A percentile compares a stretch with the other conserved stretches of the same genome.
Conservation (phyloP, 257 asterid genomes). For the Jaltomata sinuosa region DNA sequence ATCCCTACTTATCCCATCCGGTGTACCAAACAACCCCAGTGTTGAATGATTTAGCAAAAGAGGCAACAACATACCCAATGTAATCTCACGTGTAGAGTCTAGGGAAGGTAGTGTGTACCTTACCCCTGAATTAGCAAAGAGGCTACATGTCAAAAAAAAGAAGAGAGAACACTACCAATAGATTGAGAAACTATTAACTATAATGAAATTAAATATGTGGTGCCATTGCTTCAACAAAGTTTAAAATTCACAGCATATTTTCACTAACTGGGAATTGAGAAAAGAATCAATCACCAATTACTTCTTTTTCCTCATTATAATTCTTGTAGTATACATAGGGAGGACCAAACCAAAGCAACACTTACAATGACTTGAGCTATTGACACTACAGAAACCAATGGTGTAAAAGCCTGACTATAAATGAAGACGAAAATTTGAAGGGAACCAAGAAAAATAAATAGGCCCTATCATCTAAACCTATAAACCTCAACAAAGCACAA, state of each 20-base stretch:
- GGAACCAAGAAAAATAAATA: background rate
- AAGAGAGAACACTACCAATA: background rate
- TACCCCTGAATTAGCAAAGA: no score
- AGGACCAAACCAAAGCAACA: conserved; percentile 18
- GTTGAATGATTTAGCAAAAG: background rate
- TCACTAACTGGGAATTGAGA: background rate
- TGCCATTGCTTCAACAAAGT: background rate
- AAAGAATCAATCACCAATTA: background rate
- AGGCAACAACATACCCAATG: no score
- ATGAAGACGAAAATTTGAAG: background rate
- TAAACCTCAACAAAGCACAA: conserved; percentile 29
- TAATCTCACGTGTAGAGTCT: no score
- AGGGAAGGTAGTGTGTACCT: no score
- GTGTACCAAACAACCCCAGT: no score
- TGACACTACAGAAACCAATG: conserved; percentile 26
- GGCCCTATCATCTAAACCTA: conserved; percentile 7
- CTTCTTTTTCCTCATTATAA: background rate
- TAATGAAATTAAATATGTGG: background rate
- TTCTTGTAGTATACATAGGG: conserved; percentile 16
- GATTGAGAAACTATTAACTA: background rate
- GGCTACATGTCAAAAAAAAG: background rate
- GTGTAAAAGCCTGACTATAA: conserved; percentile 21
- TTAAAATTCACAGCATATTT: background rate
- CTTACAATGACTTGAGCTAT: conserved; percentile 17
- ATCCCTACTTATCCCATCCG: no score